Evolutionary conservation across 2,329 filamentous ascomycete genomes (phyloP).

Genomic region (Lasiodiplodia sp.): DNA sequence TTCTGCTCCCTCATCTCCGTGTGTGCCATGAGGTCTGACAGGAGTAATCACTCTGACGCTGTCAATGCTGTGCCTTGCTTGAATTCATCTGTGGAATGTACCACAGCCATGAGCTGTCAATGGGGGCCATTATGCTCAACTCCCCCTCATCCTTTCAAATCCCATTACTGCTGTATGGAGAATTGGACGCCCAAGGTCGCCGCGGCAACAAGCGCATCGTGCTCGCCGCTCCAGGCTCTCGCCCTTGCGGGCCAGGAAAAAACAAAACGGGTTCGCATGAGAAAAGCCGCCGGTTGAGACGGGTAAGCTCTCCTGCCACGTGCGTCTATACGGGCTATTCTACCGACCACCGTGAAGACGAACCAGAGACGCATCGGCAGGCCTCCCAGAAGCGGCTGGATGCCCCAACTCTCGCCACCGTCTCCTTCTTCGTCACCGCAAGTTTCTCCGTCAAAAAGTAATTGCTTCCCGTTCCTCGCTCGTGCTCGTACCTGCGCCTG

Average conservation of each 20-base stretch:
- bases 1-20: conserved; percentile 2
- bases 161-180: neutral
- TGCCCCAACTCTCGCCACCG: neutral
- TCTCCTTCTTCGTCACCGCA: neutral
- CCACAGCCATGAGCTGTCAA: neutral
- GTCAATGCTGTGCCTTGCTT: conserved; percentile 6
- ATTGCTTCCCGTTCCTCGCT: neutral
- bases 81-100: neutral
- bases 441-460: neutral
- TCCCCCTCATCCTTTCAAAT: neutral
- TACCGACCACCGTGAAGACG: neutral
- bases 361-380: neutral
- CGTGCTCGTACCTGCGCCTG: neutral
- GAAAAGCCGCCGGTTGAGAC: neutral
- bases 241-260: neutral
- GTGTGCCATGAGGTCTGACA: conserved; percentile 7
- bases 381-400: neutral
- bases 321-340: neutral
- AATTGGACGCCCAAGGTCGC: neutral
- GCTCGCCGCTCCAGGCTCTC: neutral
- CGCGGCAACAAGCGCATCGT: neutral
- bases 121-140: neutral
- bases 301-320: neutral
- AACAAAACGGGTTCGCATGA: neutral
- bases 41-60: neutral